Conservation (phyloP, 2,329 filamentous ascomycete genomes). For the Hymenoscyphus albidus region DNA sequence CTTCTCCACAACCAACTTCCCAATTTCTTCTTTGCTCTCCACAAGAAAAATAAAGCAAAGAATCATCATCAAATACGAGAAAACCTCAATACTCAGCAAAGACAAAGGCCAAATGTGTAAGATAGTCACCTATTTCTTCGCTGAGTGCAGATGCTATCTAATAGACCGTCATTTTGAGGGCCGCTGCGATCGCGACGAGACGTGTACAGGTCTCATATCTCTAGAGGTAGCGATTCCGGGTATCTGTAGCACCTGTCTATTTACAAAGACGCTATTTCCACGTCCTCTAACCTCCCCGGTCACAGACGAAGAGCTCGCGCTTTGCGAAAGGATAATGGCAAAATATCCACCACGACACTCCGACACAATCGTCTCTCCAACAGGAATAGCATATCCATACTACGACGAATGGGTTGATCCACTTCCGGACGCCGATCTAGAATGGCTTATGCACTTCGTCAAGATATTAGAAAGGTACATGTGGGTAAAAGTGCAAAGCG, state of each 20-base stretch:
- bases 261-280: no score
- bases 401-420: neutral
- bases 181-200: neutral
- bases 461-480: neutral
- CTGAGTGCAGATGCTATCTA: neutral
- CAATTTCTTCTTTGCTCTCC: neutral
- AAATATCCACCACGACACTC: neutral
- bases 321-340: neutral
- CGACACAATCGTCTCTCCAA: no score
- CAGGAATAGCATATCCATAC: neutral
- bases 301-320: neutral
- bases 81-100: neutral
- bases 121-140: neutral
- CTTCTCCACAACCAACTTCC: no score
- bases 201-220: neutral
- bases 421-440: neutral
- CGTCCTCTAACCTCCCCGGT: neutral
- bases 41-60: neutral
- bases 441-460: neutral
- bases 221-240: neutral
- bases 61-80: neutral
- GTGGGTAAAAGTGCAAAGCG: neutral
- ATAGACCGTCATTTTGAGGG: neutral
- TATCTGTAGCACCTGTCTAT: neutral
- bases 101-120: conserved; percentile 2